Percentiles rank a stretch among this genome's conserved stretches.
Conservation (phyloP, 2,329 filamentous ascomycete species). For the Claviceps digitariae region DNA sequence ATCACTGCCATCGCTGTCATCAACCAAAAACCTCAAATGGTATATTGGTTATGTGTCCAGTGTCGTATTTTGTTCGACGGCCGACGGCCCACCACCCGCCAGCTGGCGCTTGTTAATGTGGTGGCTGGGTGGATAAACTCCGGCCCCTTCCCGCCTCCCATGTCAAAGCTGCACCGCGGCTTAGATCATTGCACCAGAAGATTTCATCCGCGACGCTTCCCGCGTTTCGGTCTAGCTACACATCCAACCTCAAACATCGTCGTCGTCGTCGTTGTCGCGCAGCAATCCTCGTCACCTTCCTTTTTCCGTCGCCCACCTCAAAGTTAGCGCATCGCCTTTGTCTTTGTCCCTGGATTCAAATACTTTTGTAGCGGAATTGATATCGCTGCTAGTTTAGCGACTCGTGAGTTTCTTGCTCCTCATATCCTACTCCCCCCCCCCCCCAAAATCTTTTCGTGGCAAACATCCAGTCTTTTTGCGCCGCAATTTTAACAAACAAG, state of each 20-base stretch:
- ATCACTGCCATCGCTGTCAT: no score
- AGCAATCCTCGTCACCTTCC: background rate
- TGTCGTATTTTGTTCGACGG: no score
- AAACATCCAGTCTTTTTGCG: background rate
- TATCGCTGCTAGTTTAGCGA: background rate
- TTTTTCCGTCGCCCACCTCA: background rate
- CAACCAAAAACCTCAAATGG: no score
- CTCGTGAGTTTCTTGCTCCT: background rate
- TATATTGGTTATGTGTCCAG: no score
- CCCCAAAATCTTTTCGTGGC: background rate
- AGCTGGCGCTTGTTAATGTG: no score
- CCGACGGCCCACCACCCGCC: no score
- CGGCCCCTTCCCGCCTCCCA: conserved; percentile 1
- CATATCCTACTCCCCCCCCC: background rate
- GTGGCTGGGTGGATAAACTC: conserved; percentile 8
- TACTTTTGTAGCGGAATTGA: background rate
- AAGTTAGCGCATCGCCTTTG: background rate
- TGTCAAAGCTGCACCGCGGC: background rate
- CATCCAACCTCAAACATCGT: background rate
- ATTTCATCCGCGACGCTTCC: background rate
- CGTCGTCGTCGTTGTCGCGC: background rate
- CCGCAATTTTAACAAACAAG: background rate
- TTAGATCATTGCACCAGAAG: background rate
- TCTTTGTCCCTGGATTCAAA: background rate
- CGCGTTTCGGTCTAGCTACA: background rate